Conservation (phyloP, 164 flowering plant species). For the Dillenia suffruticosa region DNA sequence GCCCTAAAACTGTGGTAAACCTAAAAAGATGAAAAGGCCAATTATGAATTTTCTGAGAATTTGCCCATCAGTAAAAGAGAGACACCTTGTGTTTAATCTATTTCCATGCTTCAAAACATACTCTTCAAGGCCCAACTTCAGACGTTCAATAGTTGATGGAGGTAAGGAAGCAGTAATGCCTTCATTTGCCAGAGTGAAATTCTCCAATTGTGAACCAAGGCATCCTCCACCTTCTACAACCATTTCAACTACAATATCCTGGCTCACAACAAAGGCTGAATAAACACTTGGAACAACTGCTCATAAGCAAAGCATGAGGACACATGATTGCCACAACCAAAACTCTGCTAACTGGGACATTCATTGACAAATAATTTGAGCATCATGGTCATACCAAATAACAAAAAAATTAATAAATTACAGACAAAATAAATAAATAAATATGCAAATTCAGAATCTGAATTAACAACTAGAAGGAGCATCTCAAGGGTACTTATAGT, state of each 20-base stretch:
- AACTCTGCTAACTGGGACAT: no score
- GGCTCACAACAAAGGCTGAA: constrained; percentile 15
- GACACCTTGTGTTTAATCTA: constrained; percentile 31
- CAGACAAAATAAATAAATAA: neutral
- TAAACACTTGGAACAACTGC: neutral
- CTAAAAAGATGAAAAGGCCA: no score
- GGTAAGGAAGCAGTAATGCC: constrained; percentile 20
- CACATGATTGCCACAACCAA: no score
- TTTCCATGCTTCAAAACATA: constrained; percentile 65
- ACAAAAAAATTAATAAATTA: no score
- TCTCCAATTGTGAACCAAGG: constrained; percentile 25
- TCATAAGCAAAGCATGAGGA: no score
- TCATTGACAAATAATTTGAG: no score
- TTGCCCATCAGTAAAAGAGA: neutral
- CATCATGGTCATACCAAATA: no score
- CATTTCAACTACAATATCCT: constrained; percentile 62
- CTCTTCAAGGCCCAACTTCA: constrained; percentile 59
- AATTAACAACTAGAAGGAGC: no score
- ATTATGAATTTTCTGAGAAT: no score
- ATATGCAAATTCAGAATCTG: no score
- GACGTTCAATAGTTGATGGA: constrained; percentile 41
- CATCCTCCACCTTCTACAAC: constrained; percentile 28
- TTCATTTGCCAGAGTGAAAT: constrained; percentile 35
- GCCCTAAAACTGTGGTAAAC: no score
- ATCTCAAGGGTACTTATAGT: neutral